Evolutionary conservation across 2,329 filamentous ascomycete species (phyloP).

Genomic region (Aspergillus sp.): DNA sequence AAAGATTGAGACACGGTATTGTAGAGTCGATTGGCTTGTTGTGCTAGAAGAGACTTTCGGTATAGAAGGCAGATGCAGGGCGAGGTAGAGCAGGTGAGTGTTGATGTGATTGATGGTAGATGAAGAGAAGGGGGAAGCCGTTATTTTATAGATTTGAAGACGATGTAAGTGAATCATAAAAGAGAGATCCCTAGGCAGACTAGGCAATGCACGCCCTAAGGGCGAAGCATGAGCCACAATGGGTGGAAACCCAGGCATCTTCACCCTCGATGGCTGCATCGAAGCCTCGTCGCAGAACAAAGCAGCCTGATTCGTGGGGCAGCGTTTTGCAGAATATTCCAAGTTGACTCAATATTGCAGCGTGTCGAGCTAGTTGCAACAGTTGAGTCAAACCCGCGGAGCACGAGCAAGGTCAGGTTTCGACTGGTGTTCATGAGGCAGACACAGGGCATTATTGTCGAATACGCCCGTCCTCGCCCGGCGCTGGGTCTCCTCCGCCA

Average conservation of each 20-base stretch:
- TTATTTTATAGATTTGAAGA: neutral
- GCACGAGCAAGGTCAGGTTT: neutral
- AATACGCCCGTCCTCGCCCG: constrained; percentile 2
- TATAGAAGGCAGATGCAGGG: neutral
- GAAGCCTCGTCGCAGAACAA: neutral
- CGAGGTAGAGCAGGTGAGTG: neutral
- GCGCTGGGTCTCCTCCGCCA: neutral
- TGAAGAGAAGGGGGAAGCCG: neutral
- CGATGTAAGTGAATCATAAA: neutral
- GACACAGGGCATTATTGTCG: constrained; percentile 3
- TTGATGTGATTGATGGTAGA: neutral
- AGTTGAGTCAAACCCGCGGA: constrained; percentile 1
- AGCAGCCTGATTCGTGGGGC: constrained; percentile 7
- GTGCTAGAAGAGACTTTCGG: neutral
- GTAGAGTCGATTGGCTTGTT: neutral
- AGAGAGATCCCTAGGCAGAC: constrained; percentile 6
- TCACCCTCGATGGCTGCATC: constrained; percentile 4
- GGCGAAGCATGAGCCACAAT: constrained; percentile 10
- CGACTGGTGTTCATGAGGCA: neutral
- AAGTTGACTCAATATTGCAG: neutral
- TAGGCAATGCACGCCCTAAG: neutral
- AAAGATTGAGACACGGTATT: neutral
- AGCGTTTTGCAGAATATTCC: neutral
- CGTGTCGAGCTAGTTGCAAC: neutral
- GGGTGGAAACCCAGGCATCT: neutral